Evolutionary conservation across 768 basidiomycete genomes (phyloP).

Genomic region (Mycena crocata): DNA sequence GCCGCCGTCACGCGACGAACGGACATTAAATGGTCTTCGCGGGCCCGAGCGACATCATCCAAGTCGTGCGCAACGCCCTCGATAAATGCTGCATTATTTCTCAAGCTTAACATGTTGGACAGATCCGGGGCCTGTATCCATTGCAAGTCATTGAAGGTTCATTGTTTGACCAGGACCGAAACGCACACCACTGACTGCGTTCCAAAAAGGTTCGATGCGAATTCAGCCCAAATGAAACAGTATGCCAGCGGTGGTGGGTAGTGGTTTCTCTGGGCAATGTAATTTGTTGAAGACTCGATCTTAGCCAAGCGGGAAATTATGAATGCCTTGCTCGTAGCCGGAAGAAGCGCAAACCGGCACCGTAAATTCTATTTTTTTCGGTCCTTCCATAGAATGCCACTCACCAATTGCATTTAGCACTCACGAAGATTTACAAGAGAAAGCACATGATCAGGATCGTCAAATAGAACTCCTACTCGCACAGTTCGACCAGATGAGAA

Average conservation of each 20-base stretch:
- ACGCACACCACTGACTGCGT: neutral
- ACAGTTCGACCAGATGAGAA: constrained; percentile 55
- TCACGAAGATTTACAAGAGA: constrained; percentile 64
- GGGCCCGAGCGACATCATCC: constrained; percentile 4
- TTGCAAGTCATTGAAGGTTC: constrained; percentile 68
- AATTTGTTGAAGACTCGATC: neutral
- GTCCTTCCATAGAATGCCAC: neutral
- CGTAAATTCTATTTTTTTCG: constrained; percentile 48
- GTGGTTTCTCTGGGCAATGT: neutral
- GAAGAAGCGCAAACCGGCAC: constrained; percentile 69
- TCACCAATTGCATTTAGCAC: constrained; percentile 50
- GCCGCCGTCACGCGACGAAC: neutral
- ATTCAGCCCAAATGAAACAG: constrained; percentile 55
- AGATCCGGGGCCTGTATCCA: constrained; percentile 67
- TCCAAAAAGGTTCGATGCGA: constrained; percentile 64
- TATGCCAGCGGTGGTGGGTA: constrained; percentile 57
- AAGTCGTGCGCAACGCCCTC: constrained; percentile 9
- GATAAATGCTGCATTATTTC: neutral
- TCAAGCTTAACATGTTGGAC: neutral
- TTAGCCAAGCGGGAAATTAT: constrained; percentile 53
- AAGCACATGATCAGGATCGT: constrained; percentile 56
- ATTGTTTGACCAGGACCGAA: constrained; percentile 12
- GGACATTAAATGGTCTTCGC: neutral
- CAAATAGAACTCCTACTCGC: constrained; percentile 58
- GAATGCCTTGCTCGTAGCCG: constrained; percentile 59